Conservation (phyloP, 2,329 filamentous ascomycete genomes). For the Stagonosporopsis tanaceti region DNA sequence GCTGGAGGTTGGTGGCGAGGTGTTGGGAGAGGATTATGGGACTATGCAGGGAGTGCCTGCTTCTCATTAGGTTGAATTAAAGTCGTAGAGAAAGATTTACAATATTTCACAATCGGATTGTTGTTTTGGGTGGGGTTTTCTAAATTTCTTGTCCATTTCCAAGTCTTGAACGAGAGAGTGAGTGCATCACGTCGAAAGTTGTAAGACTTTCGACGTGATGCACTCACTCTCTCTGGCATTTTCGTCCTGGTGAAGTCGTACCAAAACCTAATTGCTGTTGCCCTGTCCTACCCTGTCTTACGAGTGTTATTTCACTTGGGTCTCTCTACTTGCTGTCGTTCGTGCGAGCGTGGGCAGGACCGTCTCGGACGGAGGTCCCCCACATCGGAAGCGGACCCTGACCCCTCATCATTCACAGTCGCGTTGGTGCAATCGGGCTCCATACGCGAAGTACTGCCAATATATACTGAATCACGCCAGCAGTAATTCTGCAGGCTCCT, state of each 20-base stretch:
- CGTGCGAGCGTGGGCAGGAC: neutral
- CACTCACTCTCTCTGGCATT: too few species aligned
- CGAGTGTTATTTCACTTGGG: neutral
- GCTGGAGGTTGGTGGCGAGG: conserved; percentile 35
- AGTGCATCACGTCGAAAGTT: too few species aligned
- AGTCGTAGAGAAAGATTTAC: neutral
- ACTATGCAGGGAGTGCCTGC: conserved; percentile 42
- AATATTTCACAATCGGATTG: too few species aligned
- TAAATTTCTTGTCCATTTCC: too few species aligned
- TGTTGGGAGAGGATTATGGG: conserved; percentile 40
- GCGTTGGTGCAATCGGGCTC: conserved; percentile 7
- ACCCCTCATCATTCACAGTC: conserved; percentile 12
- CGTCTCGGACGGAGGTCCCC: conserved; percentile 13
- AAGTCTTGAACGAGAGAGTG: too few species aligned
- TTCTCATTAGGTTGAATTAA: conserved; percentile 28
- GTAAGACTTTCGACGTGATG: too few species aligned
- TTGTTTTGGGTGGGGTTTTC: too few species aligned
- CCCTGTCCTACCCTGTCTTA: neutral
- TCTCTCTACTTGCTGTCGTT: neutral
- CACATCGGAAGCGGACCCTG: conserved; percentile 26
- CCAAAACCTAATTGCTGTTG: neutral
- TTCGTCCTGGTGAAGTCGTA: neutral
- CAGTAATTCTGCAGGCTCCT: neutral
- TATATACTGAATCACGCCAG: conserved; percentile 28
- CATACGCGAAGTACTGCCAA: conserved; percentile 18